Evolutionary conservation across 2,329 filamentous ascomycete genomes (phyloP).

Genomic region (Graphium sp.): DNA sequence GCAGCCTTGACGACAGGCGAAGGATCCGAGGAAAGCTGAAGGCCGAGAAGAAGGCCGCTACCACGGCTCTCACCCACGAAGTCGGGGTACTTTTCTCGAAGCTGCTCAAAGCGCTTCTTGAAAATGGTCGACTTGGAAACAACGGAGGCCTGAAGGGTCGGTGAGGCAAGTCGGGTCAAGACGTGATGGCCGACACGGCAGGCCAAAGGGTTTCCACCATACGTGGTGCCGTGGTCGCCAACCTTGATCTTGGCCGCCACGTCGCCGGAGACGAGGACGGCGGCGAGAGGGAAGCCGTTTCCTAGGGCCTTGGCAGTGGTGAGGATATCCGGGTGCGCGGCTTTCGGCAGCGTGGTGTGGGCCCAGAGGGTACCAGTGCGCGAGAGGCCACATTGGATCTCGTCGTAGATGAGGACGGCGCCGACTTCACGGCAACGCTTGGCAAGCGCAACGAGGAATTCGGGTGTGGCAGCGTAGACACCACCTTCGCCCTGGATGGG

Average conservation of each 20-base stretch:
- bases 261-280: constrained; percentile 27
- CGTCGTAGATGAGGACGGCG: constrained; percentile 82
- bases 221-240: constrained; percentile 87
- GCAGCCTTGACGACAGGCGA: constrained; percentile 66
- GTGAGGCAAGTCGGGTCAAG: constrained; percentile 57
- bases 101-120: constrained; percentile 24
- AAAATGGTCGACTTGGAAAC: constrained; percentile 43
- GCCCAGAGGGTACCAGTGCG: constrained; percentile 88
- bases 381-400: constrained; percentile 88
- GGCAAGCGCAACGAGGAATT: constrained; percentile 74
- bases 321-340: constrained; percentile 83
- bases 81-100: constrained; percentile 39
- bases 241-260: constrained; percentile 24
- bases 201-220: constrained; percentile 80
- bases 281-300: constrained; percentile 91
- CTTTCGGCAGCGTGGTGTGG: constrained; percentile 53
- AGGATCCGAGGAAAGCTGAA: constrained; percentile 65
- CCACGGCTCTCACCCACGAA: constrained; percentile 68
- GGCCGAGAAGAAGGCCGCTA: constrained; percentile 67
- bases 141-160: constrained; percentile 53
- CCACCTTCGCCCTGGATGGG: constrained; percentile 96
- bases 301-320: constrained; percentile 93
- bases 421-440: constrained; percentile 72
- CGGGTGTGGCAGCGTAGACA: constrained; percentile 65
- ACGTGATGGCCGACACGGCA: constrained; percentile 76